Evolutionary conservation across 352 stramenopile genomes (phyloP).

Genomic region (Phytophthora cactorum): DNA sequence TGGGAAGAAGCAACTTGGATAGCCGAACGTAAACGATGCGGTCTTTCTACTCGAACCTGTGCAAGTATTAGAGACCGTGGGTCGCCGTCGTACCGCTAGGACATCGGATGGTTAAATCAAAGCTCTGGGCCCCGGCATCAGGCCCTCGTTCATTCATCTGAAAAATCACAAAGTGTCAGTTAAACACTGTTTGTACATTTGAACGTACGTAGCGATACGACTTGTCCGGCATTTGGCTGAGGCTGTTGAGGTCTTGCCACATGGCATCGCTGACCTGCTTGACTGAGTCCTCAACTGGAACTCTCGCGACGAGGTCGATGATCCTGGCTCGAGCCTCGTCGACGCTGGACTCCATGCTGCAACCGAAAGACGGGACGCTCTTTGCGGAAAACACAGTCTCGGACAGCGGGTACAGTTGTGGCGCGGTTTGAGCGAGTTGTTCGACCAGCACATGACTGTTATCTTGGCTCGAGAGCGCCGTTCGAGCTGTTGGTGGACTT

Average conservation of each 20-base stretch:
- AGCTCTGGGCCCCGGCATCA: conserved; percentile 10
- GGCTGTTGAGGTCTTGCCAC: not conserved
- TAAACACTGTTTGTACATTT: not conserved
- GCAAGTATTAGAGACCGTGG: conserved; percentile 10
- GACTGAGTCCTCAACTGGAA: not conserved
- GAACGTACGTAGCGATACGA: not conserved
- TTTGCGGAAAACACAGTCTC: not conserved
- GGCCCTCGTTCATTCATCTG: conserved; percentile 8
- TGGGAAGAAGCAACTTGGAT: conserved; percentile 8
- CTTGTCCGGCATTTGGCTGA: not conserved
- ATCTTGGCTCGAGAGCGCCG: not conserved
- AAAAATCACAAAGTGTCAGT: not conserved
- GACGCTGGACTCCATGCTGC: not conserved
- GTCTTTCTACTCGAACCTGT: conserved; percentile 8
- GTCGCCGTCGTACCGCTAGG: not conserved
- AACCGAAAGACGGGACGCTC: not conserved
- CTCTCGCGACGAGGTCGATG: not conserved
- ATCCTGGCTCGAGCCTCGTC: not conserved
- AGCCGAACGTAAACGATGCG: conserved; percentile 13
- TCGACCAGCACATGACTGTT: not conserved
- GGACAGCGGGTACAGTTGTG: not conserved
- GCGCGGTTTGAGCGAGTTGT: not conserved
- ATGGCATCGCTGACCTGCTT: not conserved
- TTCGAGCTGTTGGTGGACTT: not conserved
- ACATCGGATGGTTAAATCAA: conserved; percentile 9